phyloP scores from a whole-genome alignment of 345 rosid genomes.

The Odontarrhena argentea region DNA sequence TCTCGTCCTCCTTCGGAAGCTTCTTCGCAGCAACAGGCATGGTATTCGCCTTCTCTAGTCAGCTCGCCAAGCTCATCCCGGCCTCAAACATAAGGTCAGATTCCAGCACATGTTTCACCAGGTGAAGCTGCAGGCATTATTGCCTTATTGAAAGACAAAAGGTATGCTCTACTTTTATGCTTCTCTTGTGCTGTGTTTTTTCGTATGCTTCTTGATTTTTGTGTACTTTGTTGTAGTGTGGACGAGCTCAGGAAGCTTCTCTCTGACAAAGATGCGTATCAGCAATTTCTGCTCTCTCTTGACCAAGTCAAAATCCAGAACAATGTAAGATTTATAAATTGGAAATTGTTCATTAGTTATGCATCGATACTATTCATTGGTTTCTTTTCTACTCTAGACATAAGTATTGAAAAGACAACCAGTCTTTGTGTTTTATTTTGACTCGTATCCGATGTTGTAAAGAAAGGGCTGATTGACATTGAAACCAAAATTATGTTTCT shows the following conservation, averaged over 20 bases:
- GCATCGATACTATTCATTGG: conserved; percentile 14
- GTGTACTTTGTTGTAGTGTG: conserved; percentile 48
- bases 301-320: conserved; percentile 90
- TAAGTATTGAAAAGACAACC: conserved; percentile 1
- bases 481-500: conserved; percentile 15
- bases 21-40: conserved; percentile 58
- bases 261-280: conserved; percentile 83
- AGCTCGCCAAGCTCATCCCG: conserved; percentile 67
- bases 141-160: conserved; percentile 67
- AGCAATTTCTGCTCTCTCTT: conserved; percentile 70
- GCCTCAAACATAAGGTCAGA: conserved; percentile 61
- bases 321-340: conserved; percentile 54
- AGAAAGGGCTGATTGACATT: conserved; percentile 13
- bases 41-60: conserved; percentile 76
- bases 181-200: background rate
- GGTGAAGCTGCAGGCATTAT: conserved; percentile 82
- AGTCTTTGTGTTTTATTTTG: background rate
- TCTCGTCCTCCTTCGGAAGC: conserved; percentile 65
- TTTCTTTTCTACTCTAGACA: background rate
- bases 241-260: conserved; percentile 86
- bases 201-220: background rate
- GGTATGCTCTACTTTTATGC: conserved; percentile 35
- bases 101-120: conserved; percentile 67
- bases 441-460: conserved; percentile 13
- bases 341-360: background rate